A percentile compares a stretch with the other conserved stretches of the same genome.
Conservation (phyloP, 306 rosid species). For the Hippophae gyantsensis region DNA sequence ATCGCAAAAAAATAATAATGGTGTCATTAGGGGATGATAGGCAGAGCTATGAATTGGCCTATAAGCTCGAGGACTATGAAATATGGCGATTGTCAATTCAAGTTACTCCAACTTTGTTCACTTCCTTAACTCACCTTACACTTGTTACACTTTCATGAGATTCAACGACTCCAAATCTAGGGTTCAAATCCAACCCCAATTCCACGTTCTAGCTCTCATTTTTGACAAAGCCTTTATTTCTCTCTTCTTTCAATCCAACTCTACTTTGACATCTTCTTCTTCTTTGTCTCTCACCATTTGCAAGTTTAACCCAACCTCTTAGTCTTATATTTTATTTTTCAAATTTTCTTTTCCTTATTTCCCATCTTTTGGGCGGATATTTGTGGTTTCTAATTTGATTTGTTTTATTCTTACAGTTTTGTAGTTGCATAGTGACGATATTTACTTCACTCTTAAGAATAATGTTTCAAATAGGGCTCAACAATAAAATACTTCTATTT, state of each 20-base stretch:
- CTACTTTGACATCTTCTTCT: conserved; percentile 21
- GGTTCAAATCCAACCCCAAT: conserved; percentile 65
- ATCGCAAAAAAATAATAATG: conserved; percentile 20
- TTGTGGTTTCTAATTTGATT: background rate
- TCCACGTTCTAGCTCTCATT: conserved; percentile 81
- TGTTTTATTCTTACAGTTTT: conserved; percentile 36
- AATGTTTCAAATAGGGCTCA: conserved; percentile 33
- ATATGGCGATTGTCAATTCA: conserved; percentile 74
- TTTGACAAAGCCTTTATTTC: conserved; percentile 81
- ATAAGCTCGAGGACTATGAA: conserved; percentile 49
- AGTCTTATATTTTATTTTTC: conserved; percentile 6
- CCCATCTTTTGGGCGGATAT: background rate
- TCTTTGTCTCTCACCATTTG: conserved; percentile 32
- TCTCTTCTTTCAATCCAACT: conserved; percentile 38
- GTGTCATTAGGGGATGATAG: conserved; percentile 77
- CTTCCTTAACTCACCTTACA: conserved; percentile 54
- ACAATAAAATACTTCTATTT: conserved; percentile 27
- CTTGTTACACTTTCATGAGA: conserved; percentile 74
- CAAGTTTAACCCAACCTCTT: conserved; percentile 52
- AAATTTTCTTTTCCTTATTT: background rate
- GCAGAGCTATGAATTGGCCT: conserved; percentile 70
- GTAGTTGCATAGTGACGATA: conserved; percentile 69
- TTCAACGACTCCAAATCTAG: conserved; percentile 56
- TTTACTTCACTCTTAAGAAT: conserved; percentile 65
- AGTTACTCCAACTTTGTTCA: conserved; percentile 44